These are phyloP conservation scores for Spathaspora sp. DNA, from an alignment of 805 yeast genomes.

Conservation along the genomic window DNA sequence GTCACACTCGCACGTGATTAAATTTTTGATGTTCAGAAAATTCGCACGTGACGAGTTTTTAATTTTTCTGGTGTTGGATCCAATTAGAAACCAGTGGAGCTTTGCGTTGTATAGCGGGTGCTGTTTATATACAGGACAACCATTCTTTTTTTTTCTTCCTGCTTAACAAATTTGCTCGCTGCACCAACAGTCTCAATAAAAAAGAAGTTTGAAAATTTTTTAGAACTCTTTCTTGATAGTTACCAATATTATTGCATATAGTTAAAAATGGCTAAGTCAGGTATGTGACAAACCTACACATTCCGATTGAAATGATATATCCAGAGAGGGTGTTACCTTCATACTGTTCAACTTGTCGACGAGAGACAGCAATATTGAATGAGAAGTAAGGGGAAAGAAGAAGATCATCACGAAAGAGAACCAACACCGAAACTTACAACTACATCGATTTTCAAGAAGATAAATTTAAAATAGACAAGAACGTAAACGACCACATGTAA, in stretches of 20 bases:
- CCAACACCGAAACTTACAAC: not conserved
- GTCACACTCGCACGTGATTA: conserved; percentile 1
- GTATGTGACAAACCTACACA: conserved; percentile 39
- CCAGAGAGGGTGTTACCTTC: not conserved
- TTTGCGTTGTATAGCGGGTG: not conserved
- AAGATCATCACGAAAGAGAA: not conserved
- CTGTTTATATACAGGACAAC: not conserved
- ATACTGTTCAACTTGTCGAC: not conserved
- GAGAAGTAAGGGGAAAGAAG: not conserved
- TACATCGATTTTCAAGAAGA: not conserved
- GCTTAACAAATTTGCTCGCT: not conserved
- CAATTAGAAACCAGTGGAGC: not conserved
- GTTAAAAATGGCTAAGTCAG: conserved; percentile 60
- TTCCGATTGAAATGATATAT: not conserved
- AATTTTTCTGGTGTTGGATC: not conserved
- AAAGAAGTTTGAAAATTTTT: conserved; percentile 6
- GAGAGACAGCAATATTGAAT: not conserved
- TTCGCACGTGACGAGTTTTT: not conserved
- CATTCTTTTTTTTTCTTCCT: not conserved
- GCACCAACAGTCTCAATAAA: conserved; percentile 2
- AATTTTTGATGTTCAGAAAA: not conserved
- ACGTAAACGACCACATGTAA: too few species aligned
- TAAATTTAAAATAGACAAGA: too few species aligned
- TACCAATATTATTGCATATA: conserved; percentile 1
- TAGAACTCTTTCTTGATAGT: not conserved